Conservation (phyloP, 2,329 filamentous ascomycete genomes). For the Anthostomella pinea region DNA sequence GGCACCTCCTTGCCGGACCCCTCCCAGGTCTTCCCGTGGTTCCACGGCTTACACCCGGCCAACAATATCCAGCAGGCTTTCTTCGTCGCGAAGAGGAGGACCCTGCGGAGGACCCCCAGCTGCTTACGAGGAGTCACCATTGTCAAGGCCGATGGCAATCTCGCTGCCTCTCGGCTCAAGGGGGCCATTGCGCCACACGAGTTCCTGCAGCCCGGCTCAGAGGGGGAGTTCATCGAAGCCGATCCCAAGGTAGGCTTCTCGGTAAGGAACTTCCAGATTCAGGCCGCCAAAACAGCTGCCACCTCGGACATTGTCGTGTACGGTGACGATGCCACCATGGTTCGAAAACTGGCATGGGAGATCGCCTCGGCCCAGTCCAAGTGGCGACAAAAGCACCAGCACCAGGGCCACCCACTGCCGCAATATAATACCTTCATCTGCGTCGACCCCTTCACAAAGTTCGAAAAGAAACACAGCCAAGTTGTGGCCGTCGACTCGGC, state of each 20-base stretch:
- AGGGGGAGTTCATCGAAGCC: constrained; percentile 69
- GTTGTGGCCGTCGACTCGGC: constrained; percentile 73
- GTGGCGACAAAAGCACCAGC: constrained; percentile 66
- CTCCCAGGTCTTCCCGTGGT: constrained; percentile 89
- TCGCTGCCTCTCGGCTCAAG: constrained; percentile 73
- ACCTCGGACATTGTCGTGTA: constrained; percentile 93
- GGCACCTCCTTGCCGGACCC: constrained; percentile 81
- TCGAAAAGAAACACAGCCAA: constrained; percentile 67
- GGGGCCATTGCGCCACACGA: constrained; percentile 83
- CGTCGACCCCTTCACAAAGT: constrained; percentile 60
- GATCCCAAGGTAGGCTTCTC: constrained; percentile 91
- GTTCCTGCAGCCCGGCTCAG: constrained; percentile 56
- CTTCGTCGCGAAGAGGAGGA: constrained; percentile 74
- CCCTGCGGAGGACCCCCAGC: constrained; percentile 66
- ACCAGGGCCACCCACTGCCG: constrained; percentile 52
- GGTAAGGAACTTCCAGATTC: constrained; percentile 96
- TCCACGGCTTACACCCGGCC: constrained; percentile 85
- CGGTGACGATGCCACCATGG: constrained; percentile 64
- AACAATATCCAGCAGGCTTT: constrained; percentile 89
- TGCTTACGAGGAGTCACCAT: constrained; percentile 80
- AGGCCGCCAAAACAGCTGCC: constrained; percentile 81
- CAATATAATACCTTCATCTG: constrained; percentile 83
- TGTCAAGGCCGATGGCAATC: constrained; percentile 83
- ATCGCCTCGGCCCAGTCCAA: constrained; percentile 73
- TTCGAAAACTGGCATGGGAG: constrained; percentile 62